These are phyloP conservation scores for Pogostemon cablin DNA, from an alignment of 257 asterid genomes.

Conservation along the genomic window DNA sequence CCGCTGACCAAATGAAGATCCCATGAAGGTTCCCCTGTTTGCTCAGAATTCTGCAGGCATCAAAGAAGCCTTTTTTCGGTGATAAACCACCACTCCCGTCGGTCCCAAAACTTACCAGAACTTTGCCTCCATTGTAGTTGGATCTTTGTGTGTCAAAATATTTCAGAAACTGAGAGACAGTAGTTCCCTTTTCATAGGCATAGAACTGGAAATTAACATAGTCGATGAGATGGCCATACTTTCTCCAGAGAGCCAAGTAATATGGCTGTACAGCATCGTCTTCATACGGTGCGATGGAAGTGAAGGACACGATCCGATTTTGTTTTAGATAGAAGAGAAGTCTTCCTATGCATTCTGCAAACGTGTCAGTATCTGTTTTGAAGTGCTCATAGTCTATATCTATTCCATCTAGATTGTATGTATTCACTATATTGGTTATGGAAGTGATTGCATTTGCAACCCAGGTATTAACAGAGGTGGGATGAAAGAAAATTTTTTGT, in stretches of 20 bases:
- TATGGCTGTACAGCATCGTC: slow-evolving; percentile 47
- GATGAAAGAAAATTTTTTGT: slow-evolving; percentile 43
- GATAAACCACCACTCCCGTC: slow-evolving; percentile 68
- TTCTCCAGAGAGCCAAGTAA: slow-evolving; percentile 70
- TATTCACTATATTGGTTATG: slow-evolving; percentile 46
- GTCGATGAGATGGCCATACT: slow-evolving; percentile 61
- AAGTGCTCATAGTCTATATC: slow-evolving; percentile 85
- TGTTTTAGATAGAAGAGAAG: slow-evolving; percentile 59
- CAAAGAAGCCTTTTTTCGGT: slow-evolving; percentile 63
- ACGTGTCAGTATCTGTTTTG: slow-evolving; percentile 59
- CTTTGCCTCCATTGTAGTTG: slow-evolving; percentile 56
- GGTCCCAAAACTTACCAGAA: slow-evolving; percentile 65
- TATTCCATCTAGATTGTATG: slow-evolving; percentile 64
- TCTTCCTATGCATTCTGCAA: slow-evolving; percentile 69
- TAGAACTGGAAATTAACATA: slow-evolving; percentile 75
- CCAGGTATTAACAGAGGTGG: slow-evolving; percentile 57
- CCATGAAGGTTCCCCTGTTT: slow-evolving; percentile 67
- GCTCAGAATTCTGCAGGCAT: slow-evolving; percentile 55
- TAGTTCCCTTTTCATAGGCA: slow-evolving; percentile 55
- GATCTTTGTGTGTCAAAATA: slow-evolving; percentile 57
- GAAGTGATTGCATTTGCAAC: slow-evolving; percentile 66
- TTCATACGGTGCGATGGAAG: slow-evolving; percentile 73
- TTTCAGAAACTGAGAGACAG: slow-evolving; percentile 56
- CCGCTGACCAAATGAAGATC: slow-evolving; percentile 85
- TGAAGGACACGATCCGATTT: slow-evolving; percentile 47